Percentiles rank a stretch among this genome's conserved stretches.
Evolutionary conservation across 2,329 filamentous ascomycete genomes (phyloP).

Genomic region (Teratosphaeria nubilosa): DNA sequence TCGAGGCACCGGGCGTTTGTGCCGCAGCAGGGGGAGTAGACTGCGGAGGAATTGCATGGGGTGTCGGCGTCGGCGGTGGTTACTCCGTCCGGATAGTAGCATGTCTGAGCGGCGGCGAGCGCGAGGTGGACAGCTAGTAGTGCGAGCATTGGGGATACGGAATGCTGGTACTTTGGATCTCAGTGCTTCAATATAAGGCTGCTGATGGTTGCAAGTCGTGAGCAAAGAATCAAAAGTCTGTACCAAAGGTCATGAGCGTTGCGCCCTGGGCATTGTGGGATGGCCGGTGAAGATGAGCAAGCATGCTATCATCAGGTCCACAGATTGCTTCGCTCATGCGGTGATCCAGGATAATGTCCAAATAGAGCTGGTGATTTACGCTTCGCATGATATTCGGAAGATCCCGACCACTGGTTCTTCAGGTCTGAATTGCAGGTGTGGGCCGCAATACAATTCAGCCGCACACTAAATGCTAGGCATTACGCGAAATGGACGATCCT

Average conservation of each 20-base stretch:
- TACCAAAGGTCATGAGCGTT: not conserved
- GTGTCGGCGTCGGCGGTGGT: not conserved
- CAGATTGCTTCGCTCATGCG: not conserved
- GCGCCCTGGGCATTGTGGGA: not conserved
- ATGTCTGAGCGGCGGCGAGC: not conserved
- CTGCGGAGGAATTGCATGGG: not conserved
- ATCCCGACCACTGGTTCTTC: not conserved
- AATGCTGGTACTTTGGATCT: not conserved
- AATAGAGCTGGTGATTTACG: not conserved
- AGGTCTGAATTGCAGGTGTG: not conserved
- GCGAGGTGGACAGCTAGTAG: not conserved
- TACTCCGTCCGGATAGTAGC: slow-evolving; percentile 1
- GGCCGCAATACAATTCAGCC: not conserved
- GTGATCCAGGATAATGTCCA: not conserved
- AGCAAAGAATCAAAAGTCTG: not conserved
- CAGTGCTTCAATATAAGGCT: not conserved
- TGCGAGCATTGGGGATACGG: not conserved
- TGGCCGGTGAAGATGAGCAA: not conserved
- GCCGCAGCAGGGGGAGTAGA: not conserved
- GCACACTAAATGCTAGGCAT: not conserved
- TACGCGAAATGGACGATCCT: not conserved
- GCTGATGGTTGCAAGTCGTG: not conserved
- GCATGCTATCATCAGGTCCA: not conserved
- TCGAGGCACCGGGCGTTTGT: not conserved
- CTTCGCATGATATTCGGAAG: not conserved